A percentile compares a stretch with the other conserved stretches of the same genome.
These are phyloP conservation scores for Heterobasidion irregulare DNA, from an alignment of 1,284 basidiomycete genomes.

Conservation along the genomic window DNA sequence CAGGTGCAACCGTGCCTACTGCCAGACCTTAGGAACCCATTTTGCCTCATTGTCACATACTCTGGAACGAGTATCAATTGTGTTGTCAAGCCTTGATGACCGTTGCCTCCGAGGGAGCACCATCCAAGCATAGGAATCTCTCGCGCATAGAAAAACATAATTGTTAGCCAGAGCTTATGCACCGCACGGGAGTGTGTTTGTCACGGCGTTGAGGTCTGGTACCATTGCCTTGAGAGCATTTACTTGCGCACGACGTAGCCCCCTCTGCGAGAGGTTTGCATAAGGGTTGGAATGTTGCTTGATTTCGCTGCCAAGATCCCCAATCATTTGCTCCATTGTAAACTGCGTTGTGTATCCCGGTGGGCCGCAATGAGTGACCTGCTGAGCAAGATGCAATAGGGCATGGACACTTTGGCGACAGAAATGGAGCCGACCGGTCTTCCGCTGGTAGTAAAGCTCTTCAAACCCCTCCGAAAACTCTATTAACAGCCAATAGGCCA, in stretches of 20 bases:
- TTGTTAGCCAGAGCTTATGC: constrained; percentile 1
- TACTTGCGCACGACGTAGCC: constrained; percentile 5
- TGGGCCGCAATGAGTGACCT: neutral
- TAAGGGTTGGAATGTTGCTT: constrained; percentile 15
- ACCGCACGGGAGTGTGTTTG: constrained; percentile 1
- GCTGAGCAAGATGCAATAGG: neutral
- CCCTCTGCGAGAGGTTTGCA: constrained; percentile 13
- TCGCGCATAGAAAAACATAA: constrained; percentile 10
- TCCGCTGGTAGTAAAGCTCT: neutral
- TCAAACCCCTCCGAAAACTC: constrained; percentile 3
- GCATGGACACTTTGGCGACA: neutral
- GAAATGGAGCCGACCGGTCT: neutral
- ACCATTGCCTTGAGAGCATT: constrained; percentile 14
- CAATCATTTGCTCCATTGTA: constrained; percentile 8
- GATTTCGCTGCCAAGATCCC: constrained; percentile 7
- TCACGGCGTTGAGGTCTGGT: constrained; percentile 6
- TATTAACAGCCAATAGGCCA: constrained; percentile 3
- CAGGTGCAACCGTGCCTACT: constrained; percentile 19
- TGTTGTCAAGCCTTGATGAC: neutral
- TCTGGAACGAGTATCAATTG: neutral
- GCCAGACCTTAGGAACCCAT: neutral
- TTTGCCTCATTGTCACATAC: too few relatives aligned
- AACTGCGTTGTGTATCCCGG: constrained; percentile 3
- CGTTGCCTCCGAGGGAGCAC: neutral
- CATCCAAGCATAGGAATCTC: neutral